A percentile compares a stretch with the other conserved stretches of the same genome.
These are phyloP conservation scores for Mycena vulgaris DNA, from an alignment of 768 basidiomycete species.

Conservation along the genomic window DNA sequence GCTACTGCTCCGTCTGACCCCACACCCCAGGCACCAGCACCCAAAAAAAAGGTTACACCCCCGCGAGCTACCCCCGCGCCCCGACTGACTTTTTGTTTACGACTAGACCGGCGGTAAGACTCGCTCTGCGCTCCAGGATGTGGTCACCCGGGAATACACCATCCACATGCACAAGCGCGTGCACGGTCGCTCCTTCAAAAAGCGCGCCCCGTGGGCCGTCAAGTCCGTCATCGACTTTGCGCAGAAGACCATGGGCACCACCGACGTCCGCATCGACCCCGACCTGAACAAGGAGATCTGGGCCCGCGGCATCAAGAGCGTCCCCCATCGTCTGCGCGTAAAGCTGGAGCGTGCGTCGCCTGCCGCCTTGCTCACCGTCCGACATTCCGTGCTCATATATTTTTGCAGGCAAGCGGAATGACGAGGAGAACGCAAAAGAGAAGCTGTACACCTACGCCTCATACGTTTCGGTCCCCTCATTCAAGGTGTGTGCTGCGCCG, in stretches of 20 bases:
- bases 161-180: slow-evolving; percentile 97
- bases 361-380: slow-evolving; percentile 3
- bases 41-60: slow-evolving; percentile 70
- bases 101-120: slow-evolving; percentile 86
- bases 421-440: slow-evolving; percentile 99
- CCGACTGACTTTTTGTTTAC: slow-evolving; percentile 19
- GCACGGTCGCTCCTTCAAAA: slow-evolving; percentile 95
- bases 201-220: slow-evolving; percentile 96
- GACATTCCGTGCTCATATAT: background rate
- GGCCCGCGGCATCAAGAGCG: slow-evolving; percentile 94
- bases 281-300: slow-evolving; percentile 97
- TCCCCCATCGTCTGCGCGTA: slow-evolving; percentile 92
- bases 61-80: slow-evolving; percentile 13
- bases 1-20: slow-evolving; percentile 16
- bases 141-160: slow-evolving; percentile 99
- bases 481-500: slow-evolving; percentile 78
- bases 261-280: slow-evolving; percentile 94
- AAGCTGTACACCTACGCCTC: slow-evolving; percentile 95
- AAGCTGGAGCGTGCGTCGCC: slow-evolving; percentile 89
- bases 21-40: slow-evolving; percentile 61
- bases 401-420: slow-evolving; percentile 93
- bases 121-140: slow-evolving; percentile 97
- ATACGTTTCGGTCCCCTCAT: slow-evolving; percentile 81
- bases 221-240: slow-evolving; percentile 96
- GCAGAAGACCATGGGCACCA: slow-evolving; percentile 95